phyloP scores from a whole-genome alignment of 352 stramenopile genomes.

The Globisporangium orthogonon region DNA sequence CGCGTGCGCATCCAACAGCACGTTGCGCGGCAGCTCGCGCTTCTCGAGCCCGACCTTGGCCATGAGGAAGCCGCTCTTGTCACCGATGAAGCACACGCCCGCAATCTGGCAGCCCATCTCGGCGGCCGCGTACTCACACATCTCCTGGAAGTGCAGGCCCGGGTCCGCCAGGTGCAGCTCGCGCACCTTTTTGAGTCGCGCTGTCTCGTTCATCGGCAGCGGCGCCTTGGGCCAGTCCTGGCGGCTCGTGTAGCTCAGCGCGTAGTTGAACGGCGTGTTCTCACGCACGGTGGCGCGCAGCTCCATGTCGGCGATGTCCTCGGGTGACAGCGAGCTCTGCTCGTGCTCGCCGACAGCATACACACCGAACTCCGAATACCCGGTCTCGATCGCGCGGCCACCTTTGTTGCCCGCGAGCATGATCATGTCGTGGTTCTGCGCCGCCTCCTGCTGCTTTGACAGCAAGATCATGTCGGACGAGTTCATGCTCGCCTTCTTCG shows the following conservation, averaged over 20 bases:
- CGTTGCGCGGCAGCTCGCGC: slow-evolving; percentile 68
- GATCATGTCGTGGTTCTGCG: slow-evolving; percentile 46
- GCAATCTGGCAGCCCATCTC: slow-evolving; percentile 79
- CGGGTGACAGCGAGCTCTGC: slow-evolving; percentile 28
- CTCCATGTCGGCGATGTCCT: slow-evolving; percentile 52
- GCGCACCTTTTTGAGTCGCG: slow-evolving; percentile 64
- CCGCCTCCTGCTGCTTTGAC: slow-evolving; percentile 12
- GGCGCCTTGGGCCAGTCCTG: slow-evolving; percentile 82
- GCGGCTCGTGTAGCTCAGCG: slow-evolving; percentile 70
- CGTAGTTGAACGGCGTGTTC: slow-evolving; percentile 79
- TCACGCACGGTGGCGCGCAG: slow-evolving; percentile 55
- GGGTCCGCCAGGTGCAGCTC: slow-evolving; percentile 72
- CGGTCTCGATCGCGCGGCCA: slow-evolving; percentile 10
- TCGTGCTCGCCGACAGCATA: slow-evolving; percentile 13
- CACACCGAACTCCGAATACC: slow-evolving; percentile 34
- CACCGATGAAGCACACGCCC: slow-evolving; percentile 77
- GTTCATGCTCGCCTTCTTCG: slow-evolving; percentile 14
- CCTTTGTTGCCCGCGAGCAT: slow-evolving; percentile 23
- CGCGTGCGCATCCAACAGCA: slow-evolving; percentile 73
- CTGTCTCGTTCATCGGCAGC: slow-evolving; percentile 52
- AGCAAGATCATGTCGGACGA: slow-evolving; percentile 25
- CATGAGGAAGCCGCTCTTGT: slow-evolving; percentile 84
- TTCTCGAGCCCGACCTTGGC: slow-evolving; percentile 73
- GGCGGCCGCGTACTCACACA: slow-evolving; percentile 79
- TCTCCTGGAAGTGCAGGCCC: slow-evolving; percentile 80